phyloP scores from a whole-genome alignment of 192 early-diverging fungal species.

The Globomyces pollinis-pini region DNA sequence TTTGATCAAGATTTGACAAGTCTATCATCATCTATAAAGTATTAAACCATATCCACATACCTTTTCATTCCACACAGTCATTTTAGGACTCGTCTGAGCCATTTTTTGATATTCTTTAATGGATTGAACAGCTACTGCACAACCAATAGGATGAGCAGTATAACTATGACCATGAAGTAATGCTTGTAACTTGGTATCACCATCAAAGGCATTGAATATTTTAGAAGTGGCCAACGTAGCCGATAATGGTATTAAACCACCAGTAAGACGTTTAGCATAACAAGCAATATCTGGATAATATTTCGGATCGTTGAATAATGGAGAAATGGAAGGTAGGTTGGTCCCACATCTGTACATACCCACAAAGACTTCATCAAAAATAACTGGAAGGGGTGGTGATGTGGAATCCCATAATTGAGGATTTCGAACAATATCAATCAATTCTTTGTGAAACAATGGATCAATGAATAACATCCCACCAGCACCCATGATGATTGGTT shows the following conservation, averaged over 20 bases:
- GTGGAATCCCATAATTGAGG: conserved; percentile 3
- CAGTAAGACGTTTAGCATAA: conserved; percentile 72
- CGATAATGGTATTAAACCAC: conserved; percentile 63
- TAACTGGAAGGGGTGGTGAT: conserved; percentile 25
- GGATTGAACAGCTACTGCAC: conserved; percentile 53
- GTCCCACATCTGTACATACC: conserved; percentile 62
- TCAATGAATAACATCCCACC: conserved; percentile 80
- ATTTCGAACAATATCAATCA: conserved; percentile 50
- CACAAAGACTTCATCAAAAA: conserved; percentile 79
- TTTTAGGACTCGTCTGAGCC: neutral
- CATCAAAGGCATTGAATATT: conserved; percentile 61
- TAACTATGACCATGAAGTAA: conserved; percentile 78
- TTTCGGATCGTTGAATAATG: conserved; percentile 50
- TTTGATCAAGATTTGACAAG: conserved; percentile 46
- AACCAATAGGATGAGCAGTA: conserved; percentile 77
- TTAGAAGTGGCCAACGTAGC: conserved; percentile 55
- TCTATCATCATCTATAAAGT: no score
- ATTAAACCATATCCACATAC: conserved; percentile 40
- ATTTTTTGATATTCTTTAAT: conserved; percentile 44
- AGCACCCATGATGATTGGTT: conserved; percentile 73
- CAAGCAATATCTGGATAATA: conserved; percentile 74
- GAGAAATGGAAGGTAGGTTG: conserved; percentile 34
- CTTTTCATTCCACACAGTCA: conserved; percentile 40
- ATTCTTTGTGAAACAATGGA: conserved; percentile 62
- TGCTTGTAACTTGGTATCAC: conserved; percentile 55